A percentile compares a stretch with the other conserved stretches of the same genome.
Conservation (phyloP, 768 basidiomycete species). For the Panaeolus cyanescens region DNA sequence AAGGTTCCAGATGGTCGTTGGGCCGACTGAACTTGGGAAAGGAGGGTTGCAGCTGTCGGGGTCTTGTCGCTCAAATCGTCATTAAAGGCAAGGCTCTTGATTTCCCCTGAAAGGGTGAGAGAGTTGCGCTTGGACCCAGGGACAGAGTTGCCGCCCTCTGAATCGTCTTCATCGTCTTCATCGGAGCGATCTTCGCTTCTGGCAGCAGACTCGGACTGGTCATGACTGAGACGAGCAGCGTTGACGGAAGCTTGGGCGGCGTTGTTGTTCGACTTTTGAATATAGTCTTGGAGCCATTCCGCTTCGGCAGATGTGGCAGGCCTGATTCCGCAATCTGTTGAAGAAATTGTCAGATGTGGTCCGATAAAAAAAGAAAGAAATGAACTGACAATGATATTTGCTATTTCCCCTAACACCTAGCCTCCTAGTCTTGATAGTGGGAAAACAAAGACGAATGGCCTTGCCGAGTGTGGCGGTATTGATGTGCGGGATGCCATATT, state of each 20-base stretch:
- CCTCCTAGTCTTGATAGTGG: conserved; percentile 92
- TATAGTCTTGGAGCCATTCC: conserved; percentile 90
- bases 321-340: conserved; percentile 85
- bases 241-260: conserved; percentile 77
- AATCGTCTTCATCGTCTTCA: conserved; percentile 88
- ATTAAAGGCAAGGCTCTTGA: conserved; percentile 57
- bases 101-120: conserved; percentile 62
- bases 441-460: conserved; percentile 91
- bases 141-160: conserved; percentile 68
- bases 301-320: conserved; percentile 90
- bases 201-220: conserved; percentile 60
- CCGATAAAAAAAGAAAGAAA: conserved; percentile 17
- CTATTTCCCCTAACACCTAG: conserved; percentile 92
- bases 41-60: conserved; percentile 75
- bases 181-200: conserved; percentile 74
- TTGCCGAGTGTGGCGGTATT: conserved; percentile 96
- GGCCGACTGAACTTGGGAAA: conserved; percentile 76
- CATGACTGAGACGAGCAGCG: conserved; percentile 71
- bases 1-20: conserved; percentile 60
- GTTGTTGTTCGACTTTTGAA: conserved; percentile 87
- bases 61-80: conserved; percentile 84
- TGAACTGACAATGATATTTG: conserved; percentile 84
- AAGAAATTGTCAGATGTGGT: not conserved
- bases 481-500: conserved; percentile 91
- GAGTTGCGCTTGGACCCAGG: conserved; percentile 74